Conservation (phyloP, 2,329 filamentous ascomycete genomes). For the Epichloe coenophiala region DNA sequence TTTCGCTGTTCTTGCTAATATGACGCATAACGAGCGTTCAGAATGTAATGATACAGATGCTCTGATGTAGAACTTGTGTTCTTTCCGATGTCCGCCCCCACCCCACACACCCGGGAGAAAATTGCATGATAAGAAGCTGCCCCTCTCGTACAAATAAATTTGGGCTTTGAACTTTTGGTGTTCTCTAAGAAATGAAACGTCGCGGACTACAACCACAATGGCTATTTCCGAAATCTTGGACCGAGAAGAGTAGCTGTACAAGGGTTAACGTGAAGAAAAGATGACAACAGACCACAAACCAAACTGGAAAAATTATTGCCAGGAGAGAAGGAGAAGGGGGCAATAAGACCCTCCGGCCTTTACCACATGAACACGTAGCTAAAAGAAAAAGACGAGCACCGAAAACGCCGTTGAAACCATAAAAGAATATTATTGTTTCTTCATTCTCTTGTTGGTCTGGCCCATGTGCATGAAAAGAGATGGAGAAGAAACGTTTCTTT, state of each 20-base stretch:
- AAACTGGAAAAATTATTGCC: neutral
- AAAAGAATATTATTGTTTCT: neutral
- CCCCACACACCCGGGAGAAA: too few species aligned
- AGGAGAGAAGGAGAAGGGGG: neutral
- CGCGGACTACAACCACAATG: neutral
- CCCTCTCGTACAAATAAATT: neutral
- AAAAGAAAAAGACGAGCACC: neutral
- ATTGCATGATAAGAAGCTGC: neutral
- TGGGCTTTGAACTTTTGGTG: neutral
- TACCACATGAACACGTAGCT: neutral
- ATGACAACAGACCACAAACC: neutral
- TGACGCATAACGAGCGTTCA: conserved; percentile 1
- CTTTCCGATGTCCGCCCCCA: neutral
- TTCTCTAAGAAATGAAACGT: neutral
- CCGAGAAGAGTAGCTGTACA: conserved; percentile 23
- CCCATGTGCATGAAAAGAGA: conserved; percentile 2
- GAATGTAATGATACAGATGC: conserved; percentile 3
- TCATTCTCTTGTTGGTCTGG: neutral
- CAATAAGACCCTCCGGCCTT: neutral
- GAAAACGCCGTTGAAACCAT: neutral
- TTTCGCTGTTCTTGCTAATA: neutral
- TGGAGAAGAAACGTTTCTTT: neutral
- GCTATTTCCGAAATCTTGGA: neutral
- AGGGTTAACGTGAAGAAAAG: conserved; percentile 8
- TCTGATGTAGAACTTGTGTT: neutral